A percentile compares a stretch with the other conserved stretches of the same genome.
phyloP scores from a whole-genome alignment of 2,329 filamentous ascomycete genomes.

The Microdochium paspali region DNA sequence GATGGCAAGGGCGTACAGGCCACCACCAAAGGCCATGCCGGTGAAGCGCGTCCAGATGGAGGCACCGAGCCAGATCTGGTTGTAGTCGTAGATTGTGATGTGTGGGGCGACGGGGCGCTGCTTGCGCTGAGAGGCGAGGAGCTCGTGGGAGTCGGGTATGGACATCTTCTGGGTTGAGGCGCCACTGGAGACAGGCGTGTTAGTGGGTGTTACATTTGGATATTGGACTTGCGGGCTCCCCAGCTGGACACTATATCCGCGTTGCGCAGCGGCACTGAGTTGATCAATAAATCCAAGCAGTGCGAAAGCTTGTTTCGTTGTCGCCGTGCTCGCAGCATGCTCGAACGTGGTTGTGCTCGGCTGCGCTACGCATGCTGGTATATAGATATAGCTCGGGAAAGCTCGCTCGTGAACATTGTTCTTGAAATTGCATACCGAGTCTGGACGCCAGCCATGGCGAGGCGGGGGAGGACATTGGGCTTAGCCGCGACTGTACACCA shows the following conservation, averaged over 20 bases:
- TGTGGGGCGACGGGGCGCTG: slow-evolving; percentile 78
- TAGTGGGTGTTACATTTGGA: not conserved
- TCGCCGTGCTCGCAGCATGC: not conserved
- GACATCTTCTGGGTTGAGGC: slow-evolving; percentile 50
- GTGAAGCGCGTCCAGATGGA: slow-evolving; percentile 73
- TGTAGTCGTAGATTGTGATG: slow-evolving; percentile 73
- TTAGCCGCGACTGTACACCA: slow-evolving; percentile 24
- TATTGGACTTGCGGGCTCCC: not conserved
- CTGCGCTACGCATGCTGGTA: not conserved
- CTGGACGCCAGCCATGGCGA: slow-evolving; percentile 32
- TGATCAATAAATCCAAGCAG: no score
- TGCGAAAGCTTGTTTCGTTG: no score
- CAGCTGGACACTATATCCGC: no score
- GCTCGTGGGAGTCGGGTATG: slow-evolving; percentile 41
- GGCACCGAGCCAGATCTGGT: slow-evolving; percentile 76
- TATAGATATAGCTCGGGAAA: not conserved
- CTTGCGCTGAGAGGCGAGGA: slow-evolving; percentile 75
- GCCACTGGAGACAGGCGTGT: slow-evolving; percentile 23
- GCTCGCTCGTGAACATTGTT: not conserved
- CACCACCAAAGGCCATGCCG: slow-evolving; percentile 61
- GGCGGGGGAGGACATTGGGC: slow-evolving; percentile 33
- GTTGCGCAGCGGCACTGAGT: no score
- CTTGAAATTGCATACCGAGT: slow-evolving; percentile 28
- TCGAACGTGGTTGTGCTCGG: not conserved
- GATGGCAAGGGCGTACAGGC: slow-evolving; percentile 70